A percentile compares a stretch with the other conserved stretches of the same genome.
phyloP scores from a whole-genome alignment of 1,284 basidiomycete genomes.

The Malassezia slooffiae region DNA sequence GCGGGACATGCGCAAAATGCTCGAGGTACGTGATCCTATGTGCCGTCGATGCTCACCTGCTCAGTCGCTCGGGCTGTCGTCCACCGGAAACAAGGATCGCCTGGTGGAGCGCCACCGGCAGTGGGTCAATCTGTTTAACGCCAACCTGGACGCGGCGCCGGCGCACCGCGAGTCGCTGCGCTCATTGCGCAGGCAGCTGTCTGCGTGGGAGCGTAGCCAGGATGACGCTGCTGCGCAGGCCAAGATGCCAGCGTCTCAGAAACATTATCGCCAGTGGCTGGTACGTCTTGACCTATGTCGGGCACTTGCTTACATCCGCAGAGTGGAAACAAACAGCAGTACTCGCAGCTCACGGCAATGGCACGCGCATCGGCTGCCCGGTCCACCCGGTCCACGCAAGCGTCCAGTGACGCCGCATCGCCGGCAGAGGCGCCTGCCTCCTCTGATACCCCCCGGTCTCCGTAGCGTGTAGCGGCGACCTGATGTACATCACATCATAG shows the following conservation, averaged over 20 bases:
- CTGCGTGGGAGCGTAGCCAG: slow-evolving; percentile 27
- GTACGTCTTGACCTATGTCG: too few relatives aligned
- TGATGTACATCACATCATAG: too few relatives aligned
- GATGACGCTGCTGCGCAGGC: neutral
- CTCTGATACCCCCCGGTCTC: too few relatives aligned
- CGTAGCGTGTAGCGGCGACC: too few relatives aligned
- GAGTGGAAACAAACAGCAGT: too few relatives aligned
- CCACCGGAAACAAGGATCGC: slow-evolving; percentile 22
- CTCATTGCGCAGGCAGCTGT: slow-evolving; percentile 23
- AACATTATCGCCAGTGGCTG: slow-evolving; percentile 9
- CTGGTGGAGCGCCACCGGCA: slow-evolving; percentile 34
- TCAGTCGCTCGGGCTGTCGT: slow-evolving; percentile 19
- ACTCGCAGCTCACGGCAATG: too few relatives aligned
- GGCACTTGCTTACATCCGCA: too few relatives aligned
- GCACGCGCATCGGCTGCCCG: too few relatives aligned
- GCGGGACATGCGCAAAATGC: slow-evolving; percentile 29
- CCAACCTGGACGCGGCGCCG: slow-evolving; percentile 37
- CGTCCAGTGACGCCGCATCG: too few relatives aligned
- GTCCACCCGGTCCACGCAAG: too few relatives aligned
- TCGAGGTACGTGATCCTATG: slow-evolving; percentile 16
- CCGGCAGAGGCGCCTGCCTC: too few relatives aligned
- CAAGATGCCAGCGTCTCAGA: neutral
- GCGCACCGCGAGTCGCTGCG: slow-evolving; percentile 17
- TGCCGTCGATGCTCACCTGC: neutral
- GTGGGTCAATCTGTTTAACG: slow-evolving; percentile 43